phyloP scores from a whole-genome alignment of 192 early-diverging fungal genomes.

The Umbelopsis ramanniana region DNA sequence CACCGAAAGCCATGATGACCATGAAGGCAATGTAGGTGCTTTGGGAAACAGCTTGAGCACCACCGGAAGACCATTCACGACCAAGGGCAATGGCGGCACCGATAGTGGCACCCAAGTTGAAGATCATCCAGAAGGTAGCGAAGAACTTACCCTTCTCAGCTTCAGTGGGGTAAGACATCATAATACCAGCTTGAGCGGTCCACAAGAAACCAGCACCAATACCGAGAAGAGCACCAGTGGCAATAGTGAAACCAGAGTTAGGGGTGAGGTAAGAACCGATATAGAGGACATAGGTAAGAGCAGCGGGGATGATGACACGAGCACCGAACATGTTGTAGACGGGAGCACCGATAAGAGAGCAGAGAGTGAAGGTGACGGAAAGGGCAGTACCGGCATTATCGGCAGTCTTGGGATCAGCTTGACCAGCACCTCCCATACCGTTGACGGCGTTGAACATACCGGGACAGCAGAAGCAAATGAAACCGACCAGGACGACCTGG shows the following conservation, averaged over 20 bases:
- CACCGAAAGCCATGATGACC: conserved; percentile 67
- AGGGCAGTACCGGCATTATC: conserved; percentile 81
- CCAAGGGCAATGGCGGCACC: conserved; percentile 77
- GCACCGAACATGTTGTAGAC: conserved; percentile 82
- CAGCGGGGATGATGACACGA: conserved; percentile 69
- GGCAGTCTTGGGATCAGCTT: conserved; percentile 58
- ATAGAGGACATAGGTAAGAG: conserved; percentile 75
- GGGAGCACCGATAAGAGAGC: conserved; percentile 75
- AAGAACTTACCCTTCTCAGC: conserved; percentile 83
- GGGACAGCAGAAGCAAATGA: conserved; percentile 79
- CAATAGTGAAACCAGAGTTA: conserved; percentile 66
- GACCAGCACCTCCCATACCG: conserved; percentile 69
- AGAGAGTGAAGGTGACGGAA: conserved; percentile 78
- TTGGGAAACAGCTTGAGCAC: conserved; percentile 55
- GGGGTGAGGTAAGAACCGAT: conserved; percentile 74
- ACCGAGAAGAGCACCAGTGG: conserved; percentile 80
- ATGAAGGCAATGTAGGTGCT: conserved; percentile 80
- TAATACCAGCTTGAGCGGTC: conserved; percentile 83
- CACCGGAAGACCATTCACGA: conserved; percentile 63
- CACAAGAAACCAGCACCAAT: conserved; percentile 80
- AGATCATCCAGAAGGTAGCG: conserved; percentile 88
- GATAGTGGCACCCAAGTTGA: conserved; percentile 80
- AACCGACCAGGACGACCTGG: conserved; percentile 66
- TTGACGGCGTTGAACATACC: conserved; percentile 76
- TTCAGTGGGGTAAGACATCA: conserved; percentile 86